Evolutionary conservation across 345 rosid species (phyloP), one percentile per base, ranked within the genome.

Genomic region (Brassica napus): DNA sequence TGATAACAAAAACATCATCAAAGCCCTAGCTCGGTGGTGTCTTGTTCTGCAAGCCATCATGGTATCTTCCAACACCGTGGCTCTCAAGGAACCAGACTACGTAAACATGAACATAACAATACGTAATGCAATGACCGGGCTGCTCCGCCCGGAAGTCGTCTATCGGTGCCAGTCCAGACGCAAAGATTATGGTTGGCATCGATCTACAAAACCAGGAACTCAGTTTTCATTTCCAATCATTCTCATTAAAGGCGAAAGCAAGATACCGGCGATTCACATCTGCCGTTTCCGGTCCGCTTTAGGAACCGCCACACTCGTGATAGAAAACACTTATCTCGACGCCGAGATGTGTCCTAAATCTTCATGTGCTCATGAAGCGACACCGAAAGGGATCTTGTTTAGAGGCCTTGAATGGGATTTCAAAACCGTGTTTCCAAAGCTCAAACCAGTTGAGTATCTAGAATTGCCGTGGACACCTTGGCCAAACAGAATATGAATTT

Each of bases 141-240:
- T 81, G 16, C 8, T 4, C 8, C 83, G 73, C 12, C 65, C 73
- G 1, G 77, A 75, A 31, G 31, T 81, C 10, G 73, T 75, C 11
- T 81, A 75, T 8, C 64, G 80, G 31, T 81, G 80, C 68, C 69
- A 70, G 6, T 81, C 83, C 7, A 81, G 75, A 65, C 83, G 65
- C 34, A 81, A 81, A 71, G 68, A 81, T 10, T 81, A 81, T 12
- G 80, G 83, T 8, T 81, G 80, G 83, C 80, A 66, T 58, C 69
- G 80, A 71, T 71, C 83, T 11, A 3, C 5, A 16, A 59, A 69
- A 26, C 77, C 80, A 57, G 83, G 83, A 65, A 5, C 2, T 0
- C 80, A 71, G 2, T 66, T 42, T 49, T 57, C 77, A 44, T 76
- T 81, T 44, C 73, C 65, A 47, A 81, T 76, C 65, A 59, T 81